Evolutionary conservation across 23 red algal species (phyloP).

Genomic region (Chondrus crispus): DNA sequence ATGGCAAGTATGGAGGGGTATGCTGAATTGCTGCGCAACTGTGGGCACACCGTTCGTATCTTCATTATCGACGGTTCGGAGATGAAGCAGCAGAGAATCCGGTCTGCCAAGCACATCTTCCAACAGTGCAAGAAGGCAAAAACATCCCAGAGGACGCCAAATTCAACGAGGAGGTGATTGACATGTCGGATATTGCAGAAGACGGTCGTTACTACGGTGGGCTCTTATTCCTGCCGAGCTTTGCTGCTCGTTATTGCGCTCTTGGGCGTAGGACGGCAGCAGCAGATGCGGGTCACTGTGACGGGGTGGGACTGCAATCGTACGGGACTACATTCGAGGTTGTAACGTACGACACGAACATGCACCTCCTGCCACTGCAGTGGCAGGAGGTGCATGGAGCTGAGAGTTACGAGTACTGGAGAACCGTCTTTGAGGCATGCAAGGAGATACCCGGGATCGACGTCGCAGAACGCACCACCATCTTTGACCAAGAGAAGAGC

Average conservation of each 20-base stretch:
- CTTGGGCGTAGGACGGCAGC: conserved; percentile 1
- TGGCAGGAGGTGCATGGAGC: not conserved
- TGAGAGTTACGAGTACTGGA: not conserved
- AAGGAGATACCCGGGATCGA: conserved; percentile 5
- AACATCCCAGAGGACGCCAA: not conserved
- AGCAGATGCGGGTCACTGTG: conserved; percentile 31
- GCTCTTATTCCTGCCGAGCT: conserved; percentile 20
- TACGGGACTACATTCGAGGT: conserved; percentile 48
- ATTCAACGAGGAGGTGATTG: not conserved
- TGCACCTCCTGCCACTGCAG: conserved; percentile 16
- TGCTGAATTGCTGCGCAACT: not conserved
- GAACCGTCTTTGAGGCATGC: conserved; percentile 20
- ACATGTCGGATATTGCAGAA: not conserved
- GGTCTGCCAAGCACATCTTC: conserved; percentile 40
- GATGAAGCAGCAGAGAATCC: not conserved
- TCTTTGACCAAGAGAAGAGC: conserved; percentile 28
- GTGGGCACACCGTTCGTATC: not conserved
- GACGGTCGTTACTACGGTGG: conserved; percentile 22
- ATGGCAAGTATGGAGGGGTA: conserved; percentile 19
- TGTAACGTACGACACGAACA: conserved; percentile 31
- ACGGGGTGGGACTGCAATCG: conserved; percentile 27
- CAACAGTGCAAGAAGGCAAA: conserved; percentile 25
- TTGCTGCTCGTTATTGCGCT: not conserved
- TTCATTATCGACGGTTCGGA: not conserved
- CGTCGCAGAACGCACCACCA: not conserved